These are phyloP conservation scores for Neurospora sp. DNA, from an alignment of 495 filamentous ascomycete species.

Conservation along the genomic window DNA sequence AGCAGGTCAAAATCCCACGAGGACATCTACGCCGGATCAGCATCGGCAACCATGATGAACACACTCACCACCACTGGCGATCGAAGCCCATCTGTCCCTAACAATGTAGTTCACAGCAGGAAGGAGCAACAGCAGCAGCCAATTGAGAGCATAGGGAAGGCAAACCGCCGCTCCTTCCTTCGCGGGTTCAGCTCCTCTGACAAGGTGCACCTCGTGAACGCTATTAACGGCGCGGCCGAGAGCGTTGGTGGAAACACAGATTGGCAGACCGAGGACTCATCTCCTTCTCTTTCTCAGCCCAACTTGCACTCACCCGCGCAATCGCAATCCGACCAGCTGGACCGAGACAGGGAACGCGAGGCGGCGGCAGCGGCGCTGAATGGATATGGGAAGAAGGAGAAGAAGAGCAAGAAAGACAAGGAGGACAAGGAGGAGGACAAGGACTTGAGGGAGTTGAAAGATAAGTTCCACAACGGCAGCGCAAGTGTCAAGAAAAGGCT, in stretches of 20 bases:
- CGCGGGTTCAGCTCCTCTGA: not conserved
- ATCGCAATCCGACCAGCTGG: not conserved
- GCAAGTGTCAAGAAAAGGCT: constrained; percentile 57
- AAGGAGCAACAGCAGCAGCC: not conserved
- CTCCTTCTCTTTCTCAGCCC: not conserved
- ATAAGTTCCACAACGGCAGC: not conserved
- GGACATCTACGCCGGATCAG: constrained; percentile 12
- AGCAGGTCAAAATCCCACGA: constrained; percentile 15
- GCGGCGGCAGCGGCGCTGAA: not conserved
- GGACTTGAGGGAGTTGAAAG: not conserved
- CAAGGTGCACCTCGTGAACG: not conserved
- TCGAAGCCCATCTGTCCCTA: not conserved
- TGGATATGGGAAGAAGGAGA: constrained; percentile 8
- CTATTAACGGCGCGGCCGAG: not conserved
- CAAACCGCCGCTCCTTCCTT: constrained; percentile 8
- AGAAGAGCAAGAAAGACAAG: constrained; percentile 2
- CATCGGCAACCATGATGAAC: constrained; percentile 6
- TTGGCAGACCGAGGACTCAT: not conserved
- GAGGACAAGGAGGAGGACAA: constrained; percentile 19
- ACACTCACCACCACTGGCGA: not conserved
- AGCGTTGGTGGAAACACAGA: not conserved
- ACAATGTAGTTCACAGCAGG: not conserved
- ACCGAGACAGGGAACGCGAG: constrained; percentile 23
- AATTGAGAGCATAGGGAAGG: not conserved
- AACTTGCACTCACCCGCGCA: not conserved